Evolutionary conservation across 2,329 filamentous ascomycete genomes (phyloP).

Genomic region (Fusarium nematophilum): DNA sequence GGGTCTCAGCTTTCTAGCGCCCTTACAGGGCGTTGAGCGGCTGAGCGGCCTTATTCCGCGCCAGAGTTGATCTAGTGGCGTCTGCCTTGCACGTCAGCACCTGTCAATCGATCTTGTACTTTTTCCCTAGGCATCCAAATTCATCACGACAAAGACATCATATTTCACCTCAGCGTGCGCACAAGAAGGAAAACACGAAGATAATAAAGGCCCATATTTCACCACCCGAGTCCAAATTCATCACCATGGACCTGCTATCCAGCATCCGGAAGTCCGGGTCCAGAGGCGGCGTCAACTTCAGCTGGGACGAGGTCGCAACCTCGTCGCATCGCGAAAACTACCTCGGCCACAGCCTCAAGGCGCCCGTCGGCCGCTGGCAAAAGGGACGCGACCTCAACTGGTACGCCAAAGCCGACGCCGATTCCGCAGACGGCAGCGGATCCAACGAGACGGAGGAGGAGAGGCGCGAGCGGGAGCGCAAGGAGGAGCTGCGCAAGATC

Average conservation of each 20-base stretch:
- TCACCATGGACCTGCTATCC: constrained; percentile 88
- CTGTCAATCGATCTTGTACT: constrained; percentile 9
- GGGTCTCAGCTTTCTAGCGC: constrained; percentile 33
- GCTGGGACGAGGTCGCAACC: constrained; percentile 92
- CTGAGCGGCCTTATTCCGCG: constrained; percentile 30
- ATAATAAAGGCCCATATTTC: neutral
- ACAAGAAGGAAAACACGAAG: neutral
- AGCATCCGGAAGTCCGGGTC: constrained; percentile 92
- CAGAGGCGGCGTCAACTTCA: constrained; percentile 94
- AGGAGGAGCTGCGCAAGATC: constrained; percentile 81
- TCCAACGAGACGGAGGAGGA: constrained; percentile 69
- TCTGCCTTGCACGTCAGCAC: too few species aligned
- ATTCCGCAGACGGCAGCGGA: constrained; percentile 54
- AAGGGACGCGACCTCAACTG: constrained; percentile 76
- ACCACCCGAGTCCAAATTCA: neutral
- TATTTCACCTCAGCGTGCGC: neutral
- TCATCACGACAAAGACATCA: neutral
- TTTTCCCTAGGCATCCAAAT: neutral
- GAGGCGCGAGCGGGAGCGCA: constrained; percentile 69
- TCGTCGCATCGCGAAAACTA: constrained; percentile 90
- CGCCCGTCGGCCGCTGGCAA: constrained; percentile 92
- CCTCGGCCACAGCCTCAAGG: constrained; percentile 91
- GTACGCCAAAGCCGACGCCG: constrained; percentile 68
- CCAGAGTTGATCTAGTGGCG: constrained; percentile 17
- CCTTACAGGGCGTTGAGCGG: neutral